Evolutionary conservation across 2,329 filamentous ascomycete species (phyloP).

Genomic region (Xylogone sp.): DNA sequence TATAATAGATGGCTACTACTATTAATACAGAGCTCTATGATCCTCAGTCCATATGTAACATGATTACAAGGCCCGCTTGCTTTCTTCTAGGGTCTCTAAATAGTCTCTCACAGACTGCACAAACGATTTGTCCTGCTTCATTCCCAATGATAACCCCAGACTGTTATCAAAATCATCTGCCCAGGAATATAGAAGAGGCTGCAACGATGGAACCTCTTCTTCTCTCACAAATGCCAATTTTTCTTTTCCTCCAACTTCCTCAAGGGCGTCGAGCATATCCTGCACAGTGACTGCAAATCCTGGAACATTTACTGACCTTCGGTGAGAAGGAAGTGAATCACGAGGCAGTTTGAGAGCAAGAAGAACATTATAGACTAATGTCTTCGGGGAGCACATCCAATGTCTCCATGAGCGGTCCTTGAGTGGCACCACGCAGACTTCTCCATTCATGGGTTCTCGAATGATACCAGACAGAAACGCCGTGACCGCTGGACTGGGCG

Average conservation of each 20-base stretch:
- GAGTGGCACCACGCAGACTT: slow-evolving; percentile 47
- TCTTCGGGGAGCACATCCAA: slow-evolving; percentile 47
- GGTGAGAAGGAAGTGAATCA: slow-evolving; percentile 36
- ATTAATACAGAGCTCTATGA: too few relatives aligned
- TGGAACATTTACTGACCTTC: slow-evolving; percentile 53
- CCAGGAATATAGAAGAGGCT: slow-evolving; percentile 54
- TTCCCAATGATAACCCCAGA: slow-evolving; percentile 43
- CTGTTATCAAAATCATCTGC: slow-evolving; percentile 49
- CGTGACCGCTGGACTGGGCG: slow-evolving; percentile 54
- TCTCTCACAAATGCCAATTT: slow-evolving; percentile 46
- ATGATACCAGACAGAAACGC: slow-evolving; percentile 59
- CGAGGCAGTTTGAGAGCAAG: slow-evolving; percentile 35
- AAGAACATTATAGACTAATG: slow-evolving; percentile 49
- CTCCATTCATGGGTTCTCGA: slow-evolving; percentile 51
- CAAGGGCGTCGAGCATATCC: slow-evolving; percentile 29
- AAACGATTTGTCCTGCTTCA: slow-evolving; percentile 36
- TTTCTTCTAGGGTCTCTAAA: neutral
- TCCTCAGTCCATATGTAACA: too few relatives aligned
- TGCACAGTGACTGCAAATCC: slow-evolving; percentile 51
- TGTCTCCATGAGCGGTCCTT: slow-evolving; percentile 24
- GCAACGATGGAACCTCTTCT: slow-evolving; percentile 44
- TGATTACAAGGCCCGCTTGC: too few relatives aligned
- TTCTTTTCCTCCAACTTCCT: slow-evolving; percentile 34
- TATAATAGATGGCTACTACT: too few relatives aligned
- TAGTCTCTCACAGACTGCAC: slow-evolving; percentile 18